These are phyloP conservation scores for Passiflora organensis DNA, from an alignment of 345 rosid species.

Conservation along the genomic window DNA sequence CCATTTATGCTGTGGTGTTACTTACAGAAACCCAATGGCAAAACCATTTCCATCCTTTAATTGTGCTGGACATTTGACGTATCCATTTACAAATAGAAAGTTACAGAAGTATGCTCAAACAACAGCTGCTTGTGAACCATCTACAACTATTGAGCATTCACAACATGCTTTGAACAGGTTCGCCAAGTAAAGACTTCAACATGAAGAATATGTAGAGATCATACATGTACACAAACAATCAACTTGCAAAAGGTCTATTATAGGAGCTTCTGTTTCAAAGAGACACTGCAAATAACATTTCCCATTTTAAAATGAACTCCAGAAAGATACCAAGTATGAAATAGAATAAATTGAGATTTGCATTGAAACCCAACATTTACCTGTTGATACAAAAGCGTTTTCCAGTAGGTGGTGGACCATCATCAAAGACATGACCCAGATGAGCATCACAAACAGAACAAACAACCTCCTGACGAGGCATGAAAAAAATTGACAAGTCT, in stretches of 20 bases:
- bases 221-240: no score
- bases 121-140: no score
- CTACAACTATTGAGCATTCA: no score
- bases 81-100: no score
- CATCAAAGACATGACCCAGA: conserved; percentile 86
- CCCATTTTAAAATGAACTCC: neutral
- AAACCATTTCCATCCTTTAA: no score
- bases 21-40: no score
- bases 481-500: conserved; percentile 74
- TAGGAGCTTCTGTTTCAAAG: conserved; percentile 38
- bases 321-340: neutral
- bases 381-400: conserved; percentile 87
- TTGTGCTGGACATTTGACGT: no score
- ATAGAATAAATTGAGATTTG: neutral
- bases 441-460: conserved; percentile 70
- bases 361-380: conserved; percentile 20
- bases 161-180: no score
- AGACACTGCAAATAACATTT: conserved; percentile 33
- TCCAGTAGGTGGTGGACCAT: conserved; percentile 84
- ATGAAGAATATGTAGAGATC: no score
- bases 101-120: no score
- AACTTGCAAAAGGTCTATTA: conserved; percentile 4
- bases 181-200: no score
- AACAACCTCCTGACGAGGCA: conserved; percentile 83
- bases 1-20: no score